phyloP scores from a whole-genome alignment of 163 green algal genomes.

The Smithsoniella earleae region DNA sequence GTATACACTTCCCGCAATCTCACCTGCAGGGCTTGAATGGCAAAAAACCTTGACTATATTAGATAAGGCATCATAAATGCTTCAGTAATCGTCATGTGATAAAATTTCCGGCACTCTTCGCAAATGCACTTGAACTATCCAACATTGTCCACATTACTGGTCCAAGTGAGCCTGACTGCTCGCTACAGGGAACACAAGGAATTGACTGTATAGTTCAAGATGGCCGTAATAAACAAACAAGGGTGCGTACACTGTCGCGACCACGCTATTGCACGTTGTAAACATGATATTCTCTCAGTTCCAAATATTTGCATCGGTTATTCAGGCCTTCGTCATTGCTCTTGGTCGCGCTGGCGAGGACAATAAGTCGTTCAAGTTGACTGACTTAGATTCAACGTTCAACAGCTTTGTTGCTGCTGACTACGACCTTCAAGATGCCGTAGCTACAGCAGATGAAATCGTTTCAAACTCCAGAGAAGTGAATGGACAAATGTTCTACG shows the following conservation, averaged over 20 bases:
- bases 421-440: constrained; percentile 70
- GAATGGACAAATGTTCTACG: constrained; percentile 61
- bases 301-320: constrained; percentile 47
- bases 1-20: too few relatives aligned
- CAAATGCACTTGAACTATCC: too few relatives aligned
- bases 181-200: constrained; percentile 19
- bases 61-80: too few relatives aligned
- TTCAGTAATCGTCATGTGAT: too few relatives aligned
- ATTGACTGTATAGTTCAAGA: constrained; percentile 23
- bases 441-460: constrained; percentile 47
- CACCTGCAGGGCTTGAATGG: too few relatives aligned
- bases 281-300: constrained; percentile 27
- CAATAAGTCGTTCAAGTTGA: constrained; percentile 67
- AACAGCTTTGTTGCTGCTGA: constrained; percentile 76
- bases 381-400: constrained; percentile 56
- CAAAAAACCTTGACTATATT: too few relatives aligned
- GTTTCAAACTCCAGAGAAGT: constrained; percentile 41
- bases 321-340: constrained; percentile 69
- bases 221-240: neutral
- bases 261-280: constrained; percentile 8
- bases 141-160: too few relatives aligned
- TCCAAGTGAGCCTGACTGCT: too few relatives aligned
- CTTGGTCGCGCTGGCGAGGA: constrained; percentile 76
- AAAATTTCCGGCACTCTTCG: too few relatives aligned
- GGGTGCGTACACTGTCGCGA: too few relatives aligned